phyloP scores from a whole-genome alignment of 2,329 filamentous ascomycete species.

The Rhytidhysteron rufulum region DNA sequence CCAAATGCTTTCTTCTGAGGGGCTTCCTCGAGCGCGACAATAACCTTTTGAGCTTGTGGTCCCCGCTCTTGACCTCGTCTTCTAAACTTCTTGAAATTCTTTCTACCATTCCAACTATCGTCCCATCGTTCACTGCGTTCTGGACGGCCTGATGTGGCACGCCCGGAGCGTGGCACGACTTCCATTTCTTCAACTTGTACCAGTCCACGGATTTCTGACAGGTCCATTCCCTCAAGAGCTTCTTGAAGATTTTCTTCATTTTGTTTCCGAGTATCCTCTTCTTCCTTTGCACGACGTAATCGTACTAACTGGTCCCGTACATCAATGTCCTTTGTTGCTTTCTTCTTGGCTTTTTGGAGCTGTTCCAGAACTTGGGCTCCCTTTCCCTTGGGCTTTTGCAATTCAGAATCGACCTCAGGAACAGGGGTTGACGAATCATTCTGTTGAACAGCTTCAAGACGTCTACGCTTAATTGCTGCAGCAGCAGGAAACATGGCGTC shows the following conservation, averaged over 20 bases:
- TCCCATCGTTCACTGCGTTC: constrained; percentile 69
- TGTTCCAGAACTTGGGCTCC: constrained; percentile 40
- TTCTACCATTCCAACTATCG: constrained; percentile 84
- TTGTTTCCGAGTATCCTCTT: constrained; percentile 50
- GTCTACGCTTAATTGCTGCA: constrained; percentile 73
- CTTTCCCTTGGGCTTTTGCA: constrained; percentile 14
- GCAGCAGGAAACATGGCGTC: constrained; percentile 73
- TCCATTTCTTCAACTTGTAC: constrained; percentile 76
- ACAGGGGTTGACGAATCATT: constrained; percentile 25
- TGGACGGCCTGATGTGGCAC: constrained; percentile 17
- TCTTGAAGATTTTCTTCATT: constrained; percentile 62
- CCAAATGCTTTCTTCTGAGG: constrained; percentile 65
- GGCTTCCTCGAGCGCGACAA: constrained; percentile 69
- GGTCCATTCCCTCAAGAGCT: constrained; percentile 61
- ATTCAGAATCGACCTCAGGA: constrained; percentile 36
- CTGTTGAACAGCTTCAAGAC: constrained; percentile 29
- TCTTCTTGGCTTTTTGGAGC: constrained; percentile 33
- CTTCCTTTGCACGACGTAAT: constrained; percentile 45
- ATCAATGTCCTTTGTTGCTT: constrained; percentile 59
- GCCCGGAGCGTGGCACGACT: constrained; percentile 44
- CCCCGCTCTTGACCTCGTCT: constrained; percentile 39
- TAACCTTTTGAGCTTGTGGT: constrained; percentile 52
- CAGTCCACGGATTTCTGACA: constrained; percentile 68
- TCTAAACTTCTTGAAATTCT: constrained; percentile 91
- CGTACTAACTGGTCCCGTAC: constrained; percentile 47